These are phyloP conservation scores for Ilyonectria mors-panacis DNA, from an alignment of 2,329 filamentous ascomycete genomes.

Conservation along the genomic window DNA sequence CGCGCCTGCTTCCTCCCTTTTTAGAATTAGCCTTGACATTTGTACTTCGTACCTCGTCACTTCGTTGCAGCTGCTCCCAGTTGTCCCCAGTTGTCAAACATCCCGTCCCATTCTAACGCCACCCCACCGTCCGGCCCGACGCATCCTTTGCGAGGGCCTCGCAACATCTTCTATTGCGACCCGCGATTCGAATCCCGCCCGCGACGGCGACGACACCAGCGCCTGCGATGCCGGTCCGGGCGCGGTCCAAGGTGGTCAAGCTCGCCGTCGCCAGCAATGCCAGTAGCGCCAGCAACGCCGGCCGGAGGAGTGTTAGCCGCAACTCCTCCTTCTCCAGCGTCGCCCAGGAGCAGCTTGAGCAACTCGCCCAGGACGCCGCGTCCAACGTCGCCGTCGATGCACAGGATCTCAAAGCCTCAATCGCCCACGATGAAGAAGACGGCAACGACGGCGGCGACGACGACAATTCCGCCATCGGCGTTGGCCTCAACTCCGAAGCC, in stretches of 20 bases:
- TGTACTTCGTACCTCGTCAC: constrained; percentile 28
- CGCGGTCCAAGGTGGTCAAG: constrained; percentile 63
- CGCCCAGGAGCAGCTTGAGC: constrained; percentile 53
- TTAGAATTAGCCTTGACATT: neutral
- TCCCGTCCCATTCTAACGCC: constrained; percentile 16
- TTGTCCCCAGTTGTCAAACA: constrained; percentile 30
- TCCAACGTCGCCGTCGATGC: constrained; percentile 1
- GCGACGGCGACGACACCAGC: neutral
- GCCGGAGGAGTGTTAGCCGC: constrained; percentile 12
- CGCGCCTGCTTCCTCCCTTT: neutral
- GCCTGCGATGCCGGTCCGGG: constrained; percentile 50
- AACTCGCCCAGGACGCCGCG: constrained; percentile 34
- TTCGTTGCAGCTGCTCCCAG: constrained; percentile 41
- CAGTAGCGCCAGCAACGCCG: neutral
- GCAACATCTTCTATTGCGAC: neutral
- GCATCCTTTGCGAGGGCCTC: neutral
- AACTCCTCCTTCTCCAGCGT: constrained; percentile 38
- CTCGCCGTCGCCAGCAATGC: constrained; percentile 38
- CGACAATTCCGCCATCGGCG: constrained; percentile 1
- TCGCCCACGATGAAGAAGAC: neutral
- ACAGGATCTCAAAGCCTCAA: neutral
- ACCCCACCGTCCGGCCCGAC: neutral
- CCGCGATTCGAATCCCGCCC: neutral
- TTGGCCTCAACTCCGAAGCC: constrained; percentile 9
- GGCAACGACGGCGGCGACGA: constrained; percentile 9